Evolutionary conservation across 2,329 filamentous ascomycete genomes (phyloP), one percentile per base, ranked within the genome.

Genomic region (Pseudogymnoascus sp.): DNA sequence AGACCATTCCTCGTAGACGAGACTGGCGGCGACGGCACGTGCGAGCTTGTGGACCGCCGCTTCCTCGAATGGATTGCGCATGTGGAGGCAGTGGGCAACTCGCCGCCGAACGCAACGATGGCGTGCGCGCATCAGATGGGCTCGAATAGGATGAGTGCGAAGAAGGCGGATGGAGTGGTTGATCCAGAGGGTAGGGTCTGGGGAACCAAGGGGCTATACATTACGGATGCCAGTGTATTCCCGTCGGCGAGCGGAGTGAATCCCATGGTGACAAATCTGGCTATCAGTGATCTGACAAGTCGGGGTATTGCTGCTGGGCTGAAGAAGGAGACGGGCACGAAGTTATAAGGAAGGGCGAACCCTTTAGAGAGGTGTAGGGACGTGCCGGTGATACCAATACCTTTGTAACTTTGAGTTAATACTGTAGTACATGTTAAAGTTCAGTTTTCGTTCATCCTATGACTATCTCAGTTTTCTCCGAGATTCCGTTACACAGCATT

Each of bases 71-170:
- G 88, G 88, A 73, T 89, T 2, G 70, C 71, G 5, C 70, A 76
- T 59, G 63, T 86, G 11, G 73, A 79, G 61, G 70, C 69, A 36
- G 74, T 83, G 18, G 78, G 80, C 38, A 80, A 80, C 57, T 76
- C 74, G 62, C 77, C 78, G 16, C 81, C 83, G 0, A 75, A 79
- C 30, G 76, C 78, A 20, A 71, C 76, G n/a, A 89, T 84, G 68
- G 75, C 79, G 30, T 88, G 85, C n/a, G 89, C 89, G 16, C 89
- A 93, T 73, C 89, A 92, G 76, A 92, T 92, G 89, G 87, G 88
- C 20, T 84, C 84, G 8, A 90, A 87, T 68, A 78, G 87, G 2
- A 93, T 92, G 89, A 84, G 84, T 47, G 72, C 64, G 6, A 47
- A 58, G 3, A 72, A 73, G 60, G 72, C 74, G 30, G 75, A 75